A percentile compares a stretch with the other conserved stretches of the same genome.
These are phyloP conservation scores for Phytopythium mirpurense DNA, from an alignment of 352 stramenopile genomes.

Conservation along the genomic window DNA sequence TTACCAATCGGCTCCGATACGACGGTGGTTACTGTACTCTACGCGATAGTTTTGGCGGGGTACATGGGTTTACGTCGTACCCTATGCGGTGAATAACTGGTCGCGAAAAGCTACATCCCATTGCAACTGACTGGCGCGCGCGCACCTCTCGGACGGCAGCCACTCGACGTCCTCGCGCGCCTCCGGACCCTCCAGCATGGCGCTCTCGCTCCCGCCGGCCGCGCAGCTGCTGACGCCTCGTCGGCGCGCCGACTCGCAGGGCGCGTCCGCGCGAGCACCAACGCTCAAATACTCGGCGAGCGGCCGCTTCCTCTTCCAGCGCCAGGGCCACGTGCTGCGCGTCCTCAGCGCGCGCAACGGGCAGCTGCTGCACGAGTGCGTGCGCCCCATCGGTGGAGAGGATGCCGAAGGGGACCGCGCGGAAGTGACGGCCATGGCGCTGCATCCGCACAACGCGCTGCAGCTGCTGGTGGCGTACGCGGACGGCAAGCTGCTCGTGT, in stretches of 20 bases:
- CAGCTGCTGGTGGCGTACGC: constrained; percentile 66
- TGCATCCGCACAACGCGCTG: constrained; percentile 67
- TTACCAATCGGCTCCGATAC: too few relatives aligned
- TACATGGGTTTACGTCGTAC: not conserved
- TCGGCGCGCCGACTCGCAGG: not conserved
- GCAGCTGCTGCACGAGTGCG: constrained; percentile 69
- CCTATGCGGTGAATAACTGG: constrained; percentile 4
- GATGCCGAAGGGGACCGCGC: constrained; percentile 10
- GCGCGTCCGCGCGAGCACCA: constrained; percentile 4
- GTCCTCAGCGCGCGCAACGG: constrained; percentile 70
- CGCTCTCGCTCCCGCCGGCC: not conserved
- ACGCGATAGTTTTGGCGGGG: too few relatives aligned
- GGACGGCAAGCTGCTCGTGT: constrained; percentile 61
- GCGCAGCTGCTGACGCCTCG: constrained; percentile 31
- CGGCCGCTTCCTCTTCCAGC: constrained; percentile 75
- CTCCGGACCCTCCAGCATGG: not conserved
- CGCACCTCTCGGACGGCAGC: not conserved
- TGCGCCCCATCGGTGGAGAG: constrained; percentile 24
- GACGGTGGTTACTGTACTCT: too few relatives aligned
- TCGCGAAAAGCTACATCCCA: constrained; percentile 4
- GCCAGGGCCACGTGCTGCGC: constrained; percentile 63
- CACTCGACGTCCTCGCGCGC: not conserved
- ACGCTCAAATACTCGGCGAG: constrained; percentile 59
- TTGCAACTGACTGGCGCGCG: constrained; percentile 2
- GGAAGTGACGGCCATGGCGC: constrained; percentile 41